Conservation (phyloP, 495 filamentous ascomycete genomes). For the Apiosordaria backusii region DNA sequence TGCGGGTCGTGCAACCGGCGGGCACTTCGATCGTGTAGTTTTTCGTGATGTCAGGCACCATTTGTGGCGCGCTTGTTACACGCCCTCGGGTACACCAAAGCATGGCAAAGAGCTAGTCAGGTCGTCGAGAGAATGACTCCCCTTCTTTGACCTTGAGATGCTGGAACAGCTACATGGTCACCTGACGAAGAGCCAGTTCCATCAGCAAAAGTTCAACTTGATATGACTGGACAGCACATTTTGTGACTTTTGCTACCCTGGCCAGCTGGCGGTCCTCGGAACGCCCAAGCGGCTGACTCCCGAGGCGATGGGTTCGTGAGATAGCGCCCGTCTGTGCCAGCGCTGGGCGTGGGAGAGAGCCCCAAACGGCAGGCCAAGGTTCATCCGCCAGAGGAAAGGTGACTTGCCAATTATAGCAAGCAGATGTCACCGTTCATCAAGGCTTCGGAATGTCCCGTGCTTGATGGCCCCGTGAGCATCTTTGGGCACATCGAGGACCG, state of each 20-base stretch:
- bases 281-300: slow-evolving; percentile 6
- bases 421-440: not conserved
- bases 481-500: not conserved
- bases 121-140: not conserved
- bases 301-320: not conserved
- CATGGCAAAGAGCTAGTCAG: slow-evolving; percentile 5
- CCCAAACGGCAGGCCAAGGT: not conserved
- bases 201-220: too few relatives aligned
- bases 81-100: not conserved
- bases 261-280: not conserved
- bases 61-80: slow-evolving; percentile 8
- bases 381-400: not conserved
- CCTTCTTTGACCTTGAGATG: not conserved
- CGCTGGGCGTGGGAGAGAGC: slow-evolving; percentile 3
- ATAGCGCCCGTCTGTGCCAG: slow-evolving; percentile 11
- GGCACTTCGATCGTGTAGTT: slow-evolving; percentile 3
- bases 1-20: not conserved
- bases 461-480: not conserved
- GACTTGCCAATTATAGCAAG: slow-evolving; percentile 1
- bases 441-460: not conserved
- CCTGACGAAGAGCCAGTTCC: not conserved
- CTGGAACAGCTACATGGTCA: not conserved
- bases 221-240: not conserved
- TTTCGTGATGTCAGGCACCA: slow-evolving; percentile 11
- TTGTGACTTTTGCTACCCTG: not conserved